Base-by-base conservation (phyloP, 2,329 filamentous ascomycete genomes). In the Lomentospora prolificans region DNA sequence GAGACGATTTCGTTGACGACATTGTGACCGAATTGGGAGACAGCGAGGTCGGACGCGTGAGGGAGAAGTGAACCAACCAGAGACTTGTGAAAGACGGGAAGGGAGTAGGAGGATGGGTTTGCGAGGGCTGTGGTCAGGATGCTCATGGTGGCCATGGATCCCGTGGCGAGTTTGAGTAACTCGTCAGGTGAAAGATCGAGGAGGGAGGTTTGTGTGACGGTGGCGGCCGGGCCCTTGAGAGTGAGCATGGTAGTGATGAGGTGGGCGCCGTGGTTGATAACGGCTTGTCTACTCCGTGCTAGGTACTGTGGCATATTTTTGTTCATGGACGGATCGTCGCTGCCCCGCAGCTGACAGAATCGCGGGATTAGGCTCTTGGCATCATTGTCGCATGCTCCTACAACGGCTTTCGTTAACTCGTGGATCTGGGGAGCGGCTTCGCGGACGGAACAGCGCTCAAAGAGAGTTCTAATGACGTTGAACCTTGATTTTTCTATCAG, bases 371-470 rank as follows among this genome's bases (percentile, higher is more conserved):
- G 66, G 51, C 71, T 70, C 39, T 74, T 75, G 19, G 75, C 72
- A 51, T 76, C 70, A 7, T 67, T 68, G 22, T 75, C 75, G 53
- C 77, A 76, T 12, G 76, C 75, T 9, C 75, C 69, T 19, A 74
- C 70, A 3, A 81, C 67, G 1, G 72, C 75, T 61, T 68, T 74
- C 51, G 76, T 75, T 19, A 81, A 65, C 54, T 68, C 66, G 55
- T 73, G 72, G 58, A 77, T 69, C 63, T 81, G 71, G 25, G 80
- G 73, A 30, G 76, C 77, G 17, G 78, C 73, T 59, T 82, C 78
- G 17, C 92, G 84, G 8, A 85, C 82, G 4, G 82, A 72, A 66
- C 89, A 95, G 59, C 92, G 81, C 68, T 96, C 90, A 59, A 97
- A 86, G 3, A 97, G 73, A 0, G 85, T 84, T 65, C 85, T 88